Percentiles rank a stretch among this genome's conserved stretches.
Evolutionary conservation across 371 early-diverging fungal species (phyloP).

Genomic region (Mortierella sp.): DNA sequence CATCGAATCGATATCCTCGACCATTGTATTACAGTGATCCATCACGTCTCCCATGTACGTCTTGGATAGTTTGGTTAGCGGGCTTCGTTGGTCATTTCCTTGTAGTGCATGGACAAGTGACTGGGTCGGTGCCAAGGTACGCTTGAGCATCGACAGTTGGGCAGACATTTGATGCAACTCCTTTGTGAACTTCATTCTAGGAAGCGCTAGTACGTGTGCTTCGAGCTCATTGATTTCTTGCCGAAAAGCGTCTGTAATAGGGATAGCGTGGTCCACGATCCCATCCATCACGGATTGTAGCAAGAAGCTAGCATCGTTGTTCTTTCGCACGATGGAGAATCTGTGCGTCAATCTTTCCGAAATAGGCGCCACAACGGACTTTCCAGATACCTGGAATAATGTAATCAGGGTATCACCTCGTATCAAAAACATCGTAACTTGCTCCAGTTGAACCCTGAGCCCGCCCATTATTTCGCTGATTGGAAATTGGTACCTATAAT

Average conservation of each 20-base stretch:
- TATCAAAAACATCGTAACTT: constrained; percentile 49
- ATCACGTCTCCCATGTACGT: constrained; percentile 60
- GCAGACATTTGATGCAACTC: constrained; percentile 57
- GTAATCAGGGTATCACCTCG: constrained; percentile 57
- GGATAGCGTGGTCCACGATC: constrained; percentile 60
- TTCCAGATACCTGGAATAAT: constrained; percentile 58
- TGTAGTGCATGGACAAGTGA: constrained; percentile 49
- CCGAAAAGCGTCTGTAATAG: constrained; percentile 59
- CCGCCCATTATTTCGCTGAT: constrained; percentile 1
- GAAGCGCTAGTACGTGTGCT: constrained; percentile 52
- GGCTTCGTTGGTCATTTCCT: constrained; percentile 32
- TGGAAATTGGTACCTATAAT: constrained; percentile 25
- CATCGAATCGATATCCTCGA: constrained; percentile 60
- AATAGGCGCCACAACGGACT: constrained; percentile 52
- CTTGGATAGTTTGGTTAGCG: constrained; percentile 30
- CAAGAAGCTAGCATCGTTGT: constrained; percentile 57
- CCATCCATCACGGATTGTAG: constrained; percentile 61
- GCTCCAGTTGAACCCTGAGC: constrained; percentile 45
- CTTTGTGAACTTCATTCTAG: constrained; percentile 52
- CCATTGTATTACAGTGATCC: constrained; percentile 60
- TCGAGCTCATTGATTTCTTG: constrained; percentile 59
- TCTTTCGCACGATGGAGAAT: constrained; percentile 42
- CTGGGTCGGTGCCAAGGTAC: constrained; percentile 57
- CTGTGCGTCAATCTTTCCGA: constrained; percentile 41
- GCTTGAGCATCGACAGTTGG: constrained; percentile 55